Evolutionary conservation across 2,329 filamentous ascomycete genomes (phyloP), one percentile per base, ranked within the genome.

Genomic region (Pestalotiopsis fici): DNA sequence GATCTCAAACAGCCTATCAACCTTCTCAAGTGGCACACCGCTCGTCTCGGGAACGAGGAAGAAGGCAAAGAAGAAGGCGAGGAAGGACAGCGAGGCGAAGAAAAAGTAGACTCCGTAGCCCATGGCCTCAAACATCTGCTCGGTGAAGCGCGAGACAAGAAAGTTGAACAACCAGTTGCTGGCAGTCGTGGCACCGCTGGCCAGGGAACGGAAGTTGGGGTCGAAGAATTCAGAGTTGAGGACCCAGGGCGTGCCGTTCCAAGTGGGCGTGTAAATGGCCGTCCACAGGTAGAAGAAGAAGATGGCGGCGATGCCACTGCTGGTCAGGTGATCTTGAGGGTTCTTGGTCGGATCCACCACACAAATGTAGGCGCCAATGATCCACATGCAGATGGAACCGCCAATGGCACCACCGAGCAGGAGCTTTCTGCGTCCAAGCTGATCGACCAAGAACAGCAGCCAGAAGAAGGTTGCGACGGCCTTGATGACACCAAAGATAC

Each of bases 81-180:
- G 75, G 72, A 90, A 84, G 76, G 88, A 90, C 77, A 92, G 92
- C 66, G 78, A 85, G 11, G 88, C 86, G 76, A 91, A 93, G 73
- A 92, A 88, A 75, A 93, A 86, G 78, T 91, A 93, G 31, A 89
- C 90, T 39, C 88, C 76, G 31, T 76, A 71, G 31, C 81, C 82
- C 73, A 85, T 83, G 18, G 80, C 85, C 79, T 83, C 83, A 73
- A 93, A 83, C 90, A 93, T 93, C 60, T 87, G 88, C 2, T 65
- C 28, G 35, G 62, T 60, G 62, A 66, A 65, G 39, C 89, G 81
- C 2, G 91, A 90, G 66, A 93, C 88, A 13, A 92, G 86, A 68
- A 93, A 91, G 75, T 93, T 93, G 78, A 93, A 93, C 4, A 93
- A 78, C 90, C 90, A 92, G 73, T 93, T 90, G 0, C 88, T 91